Conservation (phyloP, 352 stramenopile genomes). For the Globisporangium splendens region DNA sequence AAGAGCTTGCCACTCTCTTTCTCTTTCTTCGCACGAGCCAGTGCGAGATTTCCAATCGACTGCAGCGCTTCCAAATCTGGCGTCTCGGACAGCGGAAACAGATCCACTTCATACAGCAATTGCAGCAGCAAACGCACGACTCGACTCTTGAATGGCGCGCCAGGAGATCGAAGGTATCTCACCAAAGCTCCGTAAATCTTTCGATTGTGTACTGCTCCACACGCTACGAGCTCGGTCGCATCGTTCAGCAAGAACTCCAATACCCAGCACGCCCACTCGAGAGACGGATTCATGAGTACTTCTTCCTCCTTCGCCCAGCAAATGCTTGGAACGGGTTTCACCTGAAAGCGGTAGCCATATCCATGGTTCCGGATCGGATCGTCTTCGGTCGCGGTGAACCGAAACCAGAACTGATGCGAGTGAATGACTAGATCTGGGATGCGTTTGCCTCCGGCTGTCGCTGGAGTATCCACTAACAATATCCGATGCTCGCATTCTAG, state of each 20-base stretch:
- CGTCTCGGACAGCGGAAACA: constrained; percentile 53
- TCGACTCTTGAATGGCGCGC: constrained; percentile 75
- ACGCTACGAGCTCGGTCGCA: constrained; percentile 52
- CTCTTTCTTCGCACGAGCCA: constrained; percentile 55
- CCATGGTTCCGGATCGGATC: constrained; percentile 51
- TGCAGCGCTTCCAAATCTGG: constrained; percentile 63
- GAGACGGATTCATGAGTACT: constrained; percentile 64
- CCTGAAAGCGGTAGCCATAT: constrained; percentile 84
- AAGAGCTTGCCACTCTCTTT: constrained; percentile 63
- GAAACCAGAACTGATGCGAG: constrained; percentile 81
- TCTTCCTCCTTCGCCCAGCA: constrained; percentile 78
- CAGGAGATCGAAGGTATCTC: constrained; percentile 72
- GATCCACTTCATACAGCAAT: constrained; percentile 54
- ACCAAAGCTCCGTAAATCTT: constrained; percentile 81
- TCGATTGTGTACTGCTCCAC: constrained; percentile 74
- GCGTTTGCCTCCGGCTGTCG: constrained; percentile 30
- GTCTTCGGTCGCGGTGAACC: constrained; percentile 68
- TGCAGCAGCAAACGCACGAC: constrained; percentile 76
- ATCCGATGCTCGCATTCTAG: constrained; percentile 60
- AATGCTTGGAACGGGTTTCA: constrained; percentile 75
- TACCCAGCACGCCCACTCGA: constrained; percentile 87
- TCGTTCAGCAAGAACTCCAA: constrained; percentile 80
- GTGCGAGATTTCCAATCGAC: constrained; percentile 53
- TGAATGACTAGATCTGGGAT: constrained; percentile 70
- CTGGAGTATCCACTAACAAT: constrained; percentile 40